Base-by-base conservation (phyloP, 2,329 filamentous ascomycete genomes). In the Sporothrix variecibatus region DNA sequence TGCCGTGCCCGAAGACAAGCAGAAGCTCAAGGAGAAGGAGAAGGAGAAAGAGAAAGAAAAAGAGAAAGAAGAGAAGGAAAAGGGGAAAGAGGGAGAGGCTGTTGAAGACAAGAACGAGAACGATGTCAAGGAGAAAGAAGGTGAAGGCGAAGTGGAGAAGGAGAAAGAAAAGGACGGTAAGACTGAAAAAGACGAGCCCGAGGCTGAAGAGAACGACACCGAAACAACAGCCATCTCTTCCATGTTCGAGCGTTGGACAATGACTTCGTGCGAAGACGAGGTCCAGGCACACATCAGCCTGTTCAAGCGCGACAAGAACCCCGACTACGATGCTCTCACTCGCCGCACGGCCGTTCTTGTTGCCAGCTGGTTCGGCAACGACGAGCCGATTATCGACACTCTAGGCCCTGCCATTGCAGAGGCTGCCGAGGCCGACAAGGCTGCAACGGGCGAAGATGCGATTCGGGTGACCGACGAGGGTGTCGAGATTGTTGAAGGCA, bases 281-380 rank as follows among this genome's bases (percentile, higher is more conserved):
- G 88, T 93, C 0, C 87, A 87, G 74, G 93, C 93, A 0, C 94
- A 96, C 78, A 87, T 90, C 80, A 87, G 83, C 78, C 84, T 93
- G 86, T 93, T 93, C 78, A 85, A 85, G 58, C 87, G 87, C 0
- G 85, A 87, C 74, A 88, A 87, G 77, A 91, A 93, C 77, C 84
- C 87, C 8, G 87, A 87, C 0, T 93, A 93, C 77, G 89, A 90
- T 75, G 83, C 84, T 6, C 91, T 93, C 87, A 85, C 87, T 20
- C 87, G 89, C 56, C 82, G 87, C 58, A 87, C 90, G 1, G 87
- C 88, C 56, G 86, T 87, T 75, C 81, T 89, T 62, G 85, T 91
- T 3, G 84, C 87, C 2, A 81, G 84, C 40, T 93, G 91, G 90
- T 87, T 87, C 77, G 79, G 82, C 9, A 84, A 82, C 73, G 84